phyloP scores from a whole-genome alignment of 805 yeast species.

The Candida lessepsii region DNA sequence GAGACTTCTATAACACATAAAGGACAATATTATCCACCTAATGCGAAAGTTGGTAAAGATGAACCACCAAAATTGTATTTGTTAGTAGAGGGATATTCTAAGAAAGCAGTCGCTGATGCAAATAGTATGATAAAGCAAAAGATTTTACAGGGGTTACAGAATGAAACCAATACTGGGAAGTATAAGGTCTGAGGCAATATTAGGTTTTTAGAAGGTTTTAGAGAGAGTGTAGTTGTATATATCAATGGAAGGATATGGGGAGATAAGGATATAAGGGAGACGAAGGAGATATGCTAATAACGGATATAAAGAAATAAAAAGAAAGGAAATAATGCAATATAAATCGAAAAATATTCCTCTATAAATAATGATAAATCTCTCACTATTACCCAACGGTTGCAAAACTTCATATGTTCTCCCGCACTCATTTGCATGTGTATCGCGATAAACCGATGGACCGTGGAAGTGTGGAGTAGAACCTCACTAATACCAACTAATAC shows the following conservation, averaged over 20 bases:
- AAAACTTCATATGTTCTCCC: no score
- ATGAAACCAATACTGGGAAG: constrained; percentile 46
- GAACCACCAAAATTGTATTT: constrained; percentile 73
- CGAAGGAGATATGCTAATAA: no score
- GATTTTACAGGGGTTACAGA: constrained; percentile 57
- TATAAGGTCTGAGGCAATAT: constrained; percentile 34
- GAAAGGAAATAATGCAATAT: background rate
- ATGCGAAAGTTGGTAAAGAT: constrained; percentile 38
- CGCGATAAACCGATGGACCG: constrained; percentile 1
- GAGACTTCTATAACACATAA: constrained; percentile 76
- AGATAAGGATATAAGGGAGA: no score
- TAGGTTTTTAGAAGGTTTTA: constrained; percentile 22
- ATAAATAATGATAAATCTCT: no score
- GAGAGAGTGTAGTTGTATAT: no score
- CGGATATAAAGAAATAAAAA: no score
- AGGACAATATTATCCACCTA: constrained; percentile 63
- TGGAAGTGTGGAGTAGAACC: constrained; percentile 2
- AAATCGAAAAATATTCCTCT: no score
- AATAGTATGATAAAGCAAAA: constrained; percentile 53
- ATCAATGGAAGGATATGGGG: no score
- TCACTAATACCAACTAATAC: background rate
- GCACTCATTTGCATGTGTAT: no score
- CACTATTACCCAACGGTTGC: no score
- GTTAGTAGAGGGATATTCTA: constrained; percentile 71
- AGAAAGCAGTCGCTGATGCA: constrained; percentile 56